A percentile compares a stretch with the other conserved stretches of the same genome.
phyloP scores from a whole-genome alignment of 768 basidiomycete species.

The Amanita phalloides region DNA sequence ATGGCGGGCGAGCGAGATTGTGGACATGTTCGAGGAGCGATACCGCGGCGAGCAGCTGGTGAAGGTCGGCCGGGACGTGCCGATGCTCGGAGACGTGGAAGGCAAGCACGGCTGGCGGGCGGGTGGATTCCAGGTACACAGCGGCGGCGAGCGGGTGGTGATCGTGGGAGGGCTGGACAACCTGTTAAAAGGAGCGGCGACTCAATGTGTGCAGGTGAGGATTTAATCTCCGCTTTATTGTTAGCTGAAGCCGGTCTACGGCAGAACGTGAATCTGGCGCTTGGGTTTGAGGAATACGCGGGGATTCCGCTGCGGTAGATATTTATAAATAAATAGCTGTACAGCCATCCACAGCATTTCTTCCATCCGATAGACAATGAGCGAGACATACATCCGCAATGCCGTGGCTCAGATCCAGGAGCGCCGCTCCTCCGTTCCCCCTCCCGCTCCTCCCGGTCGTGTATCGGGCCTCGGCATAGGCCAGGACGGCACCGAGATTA shows the following conservation, averaged over 20 bases:
- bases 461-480: background rate
- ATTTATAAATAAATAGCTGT: background rate
- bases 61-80: slow-evolving; percentile 55
- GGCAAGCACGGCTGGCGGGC: slow-evolving; percentile 82
- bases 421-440: background rate
- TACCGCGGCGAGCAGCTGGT: slow-evolving; percentile 73
- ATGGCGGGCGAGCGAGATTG: slow-evolving; percentile 64
- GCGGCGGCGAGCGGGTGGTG: slow-evolving; percentile 81
- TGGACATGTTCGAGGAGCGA: slow-evolving; percentile 61
- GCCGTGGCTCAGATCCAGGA: slow-evolving; percentile 5
- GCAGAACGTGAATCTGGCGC: slow-evolving; percentile 63
- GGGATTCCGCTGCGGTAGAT: slow-evolving; percentile 16
- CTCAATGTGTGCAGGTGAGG: slow-evolving; percentile 69
- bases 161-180: slow-evolving; percentile 97
- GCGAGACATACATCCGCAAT: slow-evolving; percentile 6
- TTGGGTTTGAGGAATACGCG: slow-evolving; percentile 34
- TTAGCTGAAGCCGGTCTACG: background rate
- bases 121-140: slow-evolving; percentile 92
- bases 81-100: slow-evolving; percentile 64
- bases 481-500: background rate
- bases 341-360: background rate
- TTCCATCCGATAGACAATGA: background rate
- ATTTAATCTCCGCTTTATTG: background rate
- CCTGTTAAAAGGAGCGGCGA: slow-evolving; percentile 94
- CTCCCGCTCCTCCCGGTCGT: background rate